Base-by-base conservation (phyloP, 768 basidiomycete species). In the Tremella mesenterica region DNA sequence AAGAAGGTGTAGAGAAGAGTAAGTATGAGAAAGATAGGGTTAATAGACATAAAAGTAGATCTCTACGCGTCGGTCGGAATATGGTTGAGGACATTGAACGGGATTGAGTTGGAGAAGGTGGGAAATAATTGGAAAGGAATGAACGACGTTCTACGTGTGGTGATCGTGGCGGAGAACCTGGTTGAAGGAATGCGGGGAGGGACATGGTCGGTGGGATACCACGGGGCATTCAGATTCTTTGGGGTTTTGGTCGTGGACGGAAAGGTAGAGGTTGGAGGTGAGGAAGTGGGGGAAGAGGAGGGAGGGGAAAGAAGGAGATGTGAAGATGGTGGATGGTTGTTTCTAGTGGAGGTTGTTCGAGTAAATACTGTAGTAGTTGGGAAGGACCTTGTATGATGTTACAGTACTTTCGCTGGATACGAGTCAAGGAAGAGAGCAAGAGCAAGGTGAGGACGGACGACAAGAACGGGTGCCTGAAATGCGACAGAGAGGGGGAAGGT, bases 11-110 rank as follows among this genome's bases (percentile, higher is more conserved):
- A 16, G 56, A 56, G 44, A 70, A 60, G 23, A 67, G 20, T 18
- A 70, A 48, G 50, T 66, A 70, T 0, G 63, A 61, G 47, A 67
- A 59, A 14, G 67, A 58, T 2, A 72, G 50, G 12, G 71, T 70
- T 26, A 69, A 20, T 3, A 69, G 48, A 48, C 61, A 61, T n/a
- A 70, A 43, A n/a, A 72, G 43, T 10, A 72, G n/a, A 53, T 72
- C 71, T 10, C 71, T 57, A 28, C 67, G 48, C 14, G 64, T 65
- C 0, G 69, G 69, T 28, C 65, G 54, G 21, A 70, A 46, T 23
- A 36, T 38, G 29, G 38, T 18, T 16, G 47, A 13, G n/a, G n/a
- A n/a, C n/a, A n/a, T n/a, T n/a, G n/a, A 25, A 49, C 52, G 54
- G 20, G 27, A 29, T 26, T 34, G 49, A 18, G 44, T 2, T 29